phyloP scores from a whole-genome alignment of 2,329 filamentous ascomycete genomes.

The Pseudopithomyces chartarum region DNA sequence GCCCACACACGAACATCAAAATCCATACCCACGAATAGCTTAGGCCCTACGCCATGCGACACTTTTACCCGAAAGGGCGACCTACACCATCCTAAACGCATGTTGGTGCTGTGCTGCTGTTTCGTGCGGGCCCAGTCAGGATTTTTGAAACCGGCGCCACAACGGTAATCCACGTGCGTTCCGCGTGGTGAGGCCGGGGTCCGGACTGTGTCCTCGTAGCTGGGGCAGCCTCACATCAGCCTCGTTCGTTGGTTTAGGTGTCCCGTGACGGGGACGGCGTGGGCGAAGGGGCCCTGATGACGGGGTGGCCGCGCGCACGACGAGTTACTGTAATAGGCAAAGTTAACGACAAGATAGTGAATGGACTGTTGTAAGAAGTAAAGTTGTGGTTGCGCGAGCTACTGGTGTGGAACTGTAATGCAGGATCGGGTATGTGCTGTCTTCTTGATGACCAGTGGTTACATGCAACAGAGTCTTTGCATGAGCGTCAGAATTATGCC shows the following conservation, averaged over 20 bases:
- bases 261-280: background rate
- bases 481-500: too few species aligned
- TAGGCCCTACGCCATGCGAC: background rate
- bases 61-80: background rate
- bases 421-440: background rate
- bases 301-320: background rate
- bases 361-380: background rate
- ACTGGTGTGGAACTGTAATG: background rate
- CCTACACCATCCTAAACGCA: background rate
- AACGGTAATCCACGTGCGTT: conserved; percentile 1
- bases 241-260: background rate
- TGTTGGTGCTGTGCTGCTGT: background rate
- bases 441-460: too few species aligned
- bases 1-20: background rate
- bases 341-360: background rate
- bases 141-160: conserved; percentile 1
- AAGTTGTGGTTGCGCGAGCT: too few species aligned
- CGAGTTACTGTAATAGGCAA: background rate
- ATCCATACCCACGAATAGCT: background rate
- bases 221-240: conserved; percentile 10
- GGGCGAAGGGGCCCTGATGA: background rate
- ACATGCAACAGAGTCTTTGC: too few species aligned
- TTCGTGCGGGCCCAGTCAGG: background rate
- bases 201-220: background rate
- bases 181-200: background rate